phyloP scores from a whole-genome alignment of 108 stramenopile species.

The Licmophora abbreviata region DNA sequence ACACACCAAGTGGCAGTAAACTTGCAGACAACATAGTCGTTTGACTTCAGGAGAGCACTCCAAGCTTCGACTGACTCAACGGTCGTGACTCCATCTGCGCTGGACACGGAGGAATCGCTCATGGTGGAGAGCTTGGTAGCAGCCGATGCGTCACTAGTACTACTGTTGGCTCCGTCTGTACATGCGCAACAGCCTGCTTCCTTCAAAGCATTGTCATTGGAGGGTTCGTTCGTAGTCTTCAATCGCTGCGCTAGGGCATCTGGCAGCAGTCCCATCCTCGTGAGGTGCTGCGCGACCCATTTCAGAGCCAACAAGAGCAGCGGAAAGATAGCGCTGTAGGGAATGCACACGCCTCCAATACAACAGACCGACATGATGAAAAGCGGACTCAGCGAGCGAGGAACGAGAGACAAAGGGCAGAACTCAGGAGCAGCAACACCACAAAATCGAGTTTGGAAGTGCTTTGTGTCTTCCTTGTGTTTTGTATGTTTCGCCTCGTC shows the following conservation, averaged over 20 bases:
- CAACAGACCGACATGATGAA: slow-evolving; percentile 62
- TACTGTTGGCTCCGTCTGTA: neutral
- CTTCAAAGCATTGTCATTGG: neutral
- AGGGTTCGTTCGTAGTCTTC: slow-evolving; percentile 7
- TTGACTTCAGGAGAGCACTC: slow-evolving; percentile 8
- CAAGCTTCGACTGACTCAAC: slow-evolving; percentile 27
- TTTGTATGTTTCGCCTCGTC: too few species aligned
- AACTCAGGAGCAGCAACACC: too few species aligned
- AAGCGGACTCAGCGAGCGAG: too few species aligned
- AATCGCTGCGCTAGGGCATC: slow-evolving; percentile 21
- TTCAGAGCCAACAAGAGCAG: slow-evolving; percentile 40
- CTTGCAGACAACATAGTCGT: slow-evolving; percentile 42
- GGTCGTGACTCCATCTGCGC: neutral
- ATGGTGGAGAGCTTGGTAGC: neutral
- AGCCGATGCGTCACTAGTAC: neutral
- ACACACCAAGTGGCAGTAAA: slow-evolving; percentile 87
- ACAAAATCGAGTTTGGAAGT: too few species aligned
- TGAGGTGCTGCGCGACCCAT: slow-evolving; percentile 36
- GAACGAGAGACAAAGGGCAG: too few species aligned
- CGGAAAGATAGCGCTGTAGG: slow-evolving; percentile 72
- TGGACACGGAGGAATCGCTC: neutral
- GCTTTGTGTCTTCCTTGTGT: too few species aligned
- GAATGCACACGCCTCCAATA: slow-evolving; percentile 80
- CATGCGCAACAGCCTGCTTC: neutral
- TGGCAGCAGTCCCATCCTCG: slow-evolving; percentile 29